phyloP scores from a whole-genome alignment of 1,284 basidiomycete genomes.

The Boletellus dicymbophilus region DNA sequence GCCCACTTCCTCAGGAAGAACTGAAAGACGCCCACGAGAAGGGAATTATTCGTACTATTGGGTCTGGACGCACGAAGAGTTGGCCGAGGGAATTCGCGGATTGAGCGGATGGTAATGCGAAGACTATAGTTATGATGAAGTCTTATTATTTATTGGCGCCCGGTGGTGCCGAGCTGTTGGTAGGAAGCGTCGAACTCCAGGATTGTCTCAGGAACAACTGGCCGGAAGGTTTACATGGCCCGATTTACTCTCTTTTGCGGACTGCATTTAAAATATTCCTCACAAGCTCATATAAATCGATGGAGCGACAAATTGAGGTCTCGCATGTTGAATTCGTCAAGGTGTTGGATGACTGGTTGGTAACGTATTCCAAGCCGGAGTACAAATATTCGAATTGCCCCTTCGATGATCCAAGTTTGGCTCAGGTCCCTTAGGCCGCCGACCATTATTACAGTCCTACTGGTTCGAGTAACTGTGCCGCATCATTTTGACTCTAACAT shows the following conservation, averaged over 20 bases:
- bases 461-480: too few species aligned
- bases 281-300: neutral
- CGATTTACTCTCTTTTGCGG: neutral
- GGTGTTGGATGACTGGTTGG: neutral
- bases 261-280: neutral
- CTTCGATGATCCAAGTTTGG: too few species aligned
- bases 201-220: neutral
- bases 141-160: neutral
- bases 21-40: neutral
- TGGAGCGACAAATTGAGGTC: neutral
- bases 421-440: too few species aligned
- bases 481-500: too few species aligned
- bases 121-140: too few species aligned
- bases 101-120: neutral
- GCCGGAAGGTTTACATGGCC: neutral
- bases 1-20: neutral
- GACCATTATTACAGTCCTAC: too few species aligned
- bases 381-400: neutral
- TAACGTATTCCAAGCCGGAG: neutral
- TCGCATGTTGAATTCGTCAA: neutral
- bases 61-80: neutral
- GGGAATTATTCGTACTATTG: neutral
- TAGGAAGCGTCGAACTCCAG: neutral
- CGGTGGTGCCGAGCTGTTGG: neutral
- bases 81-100: neutral